Evolutionary conservation across 345 rosid genomes (phyloP), one percentile per base, ranked within the genome.

Genomic region (Eutrema heterophyllum): DNA sequence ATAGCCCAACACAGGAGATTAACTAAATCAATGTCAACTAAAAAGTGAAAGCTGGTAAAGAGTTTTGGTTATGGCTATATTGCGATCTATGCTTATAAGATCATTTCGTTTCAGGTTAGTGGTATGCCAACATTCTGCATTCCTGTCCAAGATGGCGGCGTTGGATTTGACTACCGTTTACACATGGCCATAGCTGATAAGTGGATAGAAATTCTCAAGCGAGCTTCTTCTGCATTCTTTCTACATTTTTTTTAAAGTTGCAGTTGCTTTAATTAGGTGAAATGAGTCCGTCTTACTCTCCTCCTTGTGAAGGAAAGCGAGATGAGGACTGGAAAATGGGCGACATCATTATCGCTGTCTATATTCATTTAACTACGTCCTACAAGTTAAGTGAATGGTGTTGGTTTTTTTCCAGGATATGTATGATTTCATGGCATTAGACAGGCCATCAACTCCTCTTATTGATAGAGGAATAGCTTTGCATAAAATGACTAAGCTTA

Each of bases 111-210:
- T 67, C 89, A 94, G 97, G 98, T 94, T 65, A 91, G 98, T 81
- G 97, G 98, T 79, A 94, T 94, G 97, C 98, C 98, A 81, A 85
- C 96, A 59, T 88, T 94, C 65, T 86, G 97, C 76, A 80, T 94
- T 76, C 90, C 96, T 74, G 86, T 89, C 51, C 79, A 89, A 79
- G 96, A 91, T 84, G 98, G 97, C 53, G 98, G 98, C 27, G 91
- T 94, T 61, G 98, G 98, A 78, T 94, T 94, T 81, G 96, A 94
- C 84, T 94, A 91, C 80, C 96, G 98, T 49, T 79, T 94, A 73
- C 98, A 94, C 43, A 94, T 94, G 98, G 97, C 98, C 46, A 72
- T 94, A 77, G 93, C 98, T 69, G 98, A 94, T 81, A 94, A 94
- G 65, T 94, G 97, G 98, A 94, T 94, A 66, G 95, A 91, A 79